Evolutionary conservation across 169 alveolate species (phyloP), one percentile per base, ranked within the genome.

Genomic region (Cryptosporidium baileyi): DNA sequence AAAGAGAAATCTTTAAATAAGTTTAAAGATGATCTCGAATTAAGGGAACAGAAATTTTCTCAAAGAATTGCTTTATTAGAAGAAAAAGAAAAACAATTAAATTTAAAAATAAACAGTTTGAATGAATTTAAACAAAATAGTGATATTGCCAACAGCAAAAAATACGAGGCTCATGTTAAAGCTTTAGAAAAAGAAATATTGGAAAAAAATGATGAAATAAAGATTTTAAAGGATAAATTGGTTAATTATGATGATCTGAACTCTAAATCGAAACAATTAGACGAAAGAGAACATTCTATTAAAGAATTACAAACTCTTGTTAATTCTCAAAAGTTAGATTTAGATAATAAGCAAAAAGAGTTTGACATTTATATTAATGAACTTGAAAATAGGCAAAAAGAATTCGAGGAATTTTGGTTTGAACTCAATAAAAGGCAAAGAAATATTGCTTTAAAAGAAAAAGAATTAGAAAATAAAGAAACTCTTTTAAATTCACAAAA

Each of bases 301-400:
- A 57, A 36, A 5, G 67, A 74, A n/a, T 54, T 74, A 30, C 38
- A 74, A 38, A 19, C 40, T 26, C 51, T 54, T 3, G 7, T 74
- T 1, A 57, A 40, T 19, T 52, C 85, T 13, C 85, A 74, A 61
- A 74, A 74, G 54, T 19, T 36, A n/a, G 85, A 74, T 19, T 74
- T 74, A 34, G 67, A 74, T 34, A 57, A 22, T 41, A 51, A 57
- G 43, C 85, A 74, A 24, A 51, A 74, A 43, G 85, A 74, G 41
- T 74, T 74, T 54, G 85, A 74, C 30, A 49, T 41, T 13, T 74
- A 74, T 57, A 74, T 74, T n/a, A 51, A 57, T 57, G 85, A 74
- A 15, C 67, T 74, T 36, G 85, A 74, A 60, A 54, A 43, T 19
- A 44, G 85, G 13, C 85, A 74, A 57, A 74, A 51, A 36, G 85